phyloP scores from a whole-genome alignment of 1,284 basidiomycete genomes.

The Calocybe gambosa region DNA sequence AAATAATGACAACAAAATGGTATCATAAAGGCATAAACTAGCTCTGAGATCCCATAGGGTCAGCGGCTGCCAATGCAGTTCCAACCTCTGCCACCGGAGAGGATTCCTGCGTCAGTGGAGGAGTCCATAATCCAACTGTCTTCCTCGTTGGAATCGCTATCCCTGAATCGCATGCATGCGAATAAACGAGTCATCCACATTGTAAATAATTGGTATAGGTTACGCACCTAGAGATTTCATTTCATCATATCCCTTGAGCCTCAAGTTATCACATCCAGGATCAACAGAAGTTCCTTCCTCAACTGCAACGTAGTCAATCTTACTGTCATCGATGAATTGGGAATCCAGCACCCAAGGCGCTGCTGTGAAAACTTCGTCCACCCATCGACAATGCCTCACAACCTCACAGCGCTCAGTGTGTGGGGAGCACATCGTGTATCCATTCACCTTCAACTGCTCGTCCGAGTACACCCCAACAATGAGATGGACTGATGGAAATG shows the following conservation, averaged over 20 bases:
- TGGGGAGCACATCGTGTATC: slow-evolving; percentile 4
- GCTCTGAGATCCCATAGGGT: no score
- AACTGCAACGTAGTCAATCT: slow-evolving; percentile 96
- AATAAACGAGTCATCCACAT: not conserved
- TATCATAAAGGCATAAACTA: no score
- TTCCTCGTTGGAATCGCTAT: slow-evolving; percentile 15
- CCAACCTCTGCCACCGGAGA: not conserved
- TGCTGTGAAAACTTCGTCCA: slow-evolving; percentile 91
- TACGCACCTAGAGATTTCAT: slow-evolving; percentile 14
- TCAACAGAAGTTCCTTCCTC: slow-evolving; percentile 84
- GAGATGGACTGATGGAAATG: slow-evolving; percentile 85
- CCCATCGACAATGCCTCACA: slow-evolving; percentile 93
- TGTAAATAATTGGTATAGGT: not conserved
- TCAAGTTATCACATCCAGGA: slow-evolving; percentile 48
- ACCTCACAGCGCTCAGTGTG: slow-evolving; percentile 60
- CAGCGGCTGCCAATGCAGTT: not conserved
- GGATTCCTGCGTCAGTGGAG: not conserved
- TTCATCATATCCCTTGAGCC: slow-evolving; percentile 13
- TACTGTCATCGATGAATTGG: slow-evolving; percentile 74
- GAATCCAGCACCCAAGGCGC: slow-evolving; percentile 89
- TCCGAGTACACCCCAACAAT: slow-evolving; percentile 89
- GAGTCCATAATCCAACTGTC: slow-evolving; percentile 4
- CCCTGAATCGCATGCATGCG: not conserved
- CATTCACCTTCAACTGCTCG: slow-evolving; percentile 62
- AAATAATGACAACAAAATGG: no score